Evolutionary conservation across 2,329 filamentous ascomycete genomes (phyloP).

Genomic region (Botrytis fabae): DNA sequence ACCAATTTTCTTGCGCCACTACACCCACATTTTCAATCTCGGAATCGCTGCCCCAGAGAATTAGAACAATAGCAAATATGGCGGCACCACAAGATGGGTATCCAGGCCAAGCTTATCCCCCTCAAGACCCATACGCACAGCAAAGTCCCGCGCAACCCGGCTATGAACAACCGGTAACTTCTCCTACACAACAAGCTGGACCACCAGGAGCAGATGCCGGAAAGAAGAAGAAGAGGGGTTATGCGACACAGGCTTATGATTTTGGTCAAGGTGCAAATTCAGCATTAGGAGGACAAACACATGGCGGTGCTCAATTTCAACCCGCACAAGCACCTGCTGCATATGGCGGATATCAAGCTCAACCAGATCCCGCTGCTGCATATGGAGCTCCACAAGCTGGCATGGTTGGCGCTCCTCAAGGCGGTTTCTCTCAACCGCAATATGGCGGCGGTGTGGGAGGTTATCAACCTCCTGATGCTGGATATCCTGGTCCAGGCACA

Average conservation of each 20-base stretch:
- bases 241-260: conserved; percentile 92
- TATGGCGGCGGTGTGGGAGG: conserved; percentile 43
- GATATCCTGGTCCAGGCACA: conserved; percentile 59
- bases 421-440: conserved; percentile 38
- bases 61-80: conserved; percentile 41
- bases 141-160: conserved; percentile 44
- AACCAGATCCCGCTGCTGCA: conserved; percentile 34
- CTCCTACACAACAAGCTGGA: conserved; percentile 38
- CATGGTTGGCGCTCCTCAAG: conserved; percentile 41
- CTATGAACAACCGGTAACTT: conserved; percentile 30
- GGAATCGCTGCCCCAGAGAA: not conserved
- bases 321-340: conserved; percentile 43
- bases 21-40: conserved; percentile 5
- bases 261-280: conserved; percentile 88
- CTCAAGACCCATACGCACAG: conserved; percentile 49
- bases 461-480: conserved; percentile 67
- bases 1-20: conserved; percentile 23
- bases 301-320: conserved; percentile 51
- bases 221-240: conserved; percentile 90
- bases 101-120: conserved; percentile 46
- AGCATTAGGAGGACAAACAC: conserved; percentile 64
- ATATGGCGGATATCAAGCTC: conserved; percentile 41
- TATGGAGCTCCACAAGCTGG: conserved; percentile 39
- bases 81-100: conserved; percentile 53
- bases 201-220: conserved; percentile 47